Evolutionary conservation across 2,329 filamentous ascomycete species (phyloP), one percentile per base, ranked within the genome.

Genomic region (Akanthomyces dipterigenus): DNA sequence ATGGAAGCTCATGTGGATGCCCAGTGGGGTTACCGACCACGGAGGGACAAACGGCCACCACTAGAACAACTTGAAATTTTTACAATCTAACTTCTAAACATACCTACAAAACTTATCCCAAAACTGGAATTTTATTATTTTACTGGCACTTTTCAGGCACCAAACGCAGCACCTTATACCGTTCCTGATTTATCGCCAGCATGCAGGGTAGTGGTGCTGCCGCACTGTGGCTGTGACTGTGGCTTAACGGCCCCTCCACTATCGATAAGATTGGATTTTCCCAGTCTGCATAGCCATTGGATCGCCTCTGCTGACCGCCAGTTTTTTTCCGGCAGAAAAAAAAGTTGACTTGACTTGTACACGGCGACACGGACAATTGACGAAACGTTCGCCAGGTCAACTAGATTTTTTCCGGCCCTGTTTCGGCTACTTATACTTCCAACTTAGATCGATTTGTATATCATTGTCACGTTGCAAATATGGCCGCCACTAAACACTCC

Each of bases 401-500:
- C 20, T 54, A 16, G 22, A 36, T 2, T 42, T n/a, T 24, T 26
- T 4, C 3, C 8, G 9, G 20, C 14, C 20, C 18, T 40, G 34
- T 6, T 54, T 7, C 20, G 16, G 3, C 9, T 14, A 6, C 3
- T 50, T 50, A 11, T 46, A 3, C 14, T 9, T 22, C 12, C n/a
- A 51, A 51, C 2, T n/a, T 16, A 5, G 26, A 5, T n/a, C 16
- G 2, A 22, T 26, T 22, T 53, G 11, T 20, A 50, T 18, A 28
- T 22, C 22, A 26, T 20, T 7, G 3, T n/a, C 14, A 43, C 43
- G 43, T n/a, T 12, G 20, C 48, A 11, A 57, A 51, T 59, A 77
- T 77, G 76, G 74, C 75, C 50, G 76, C 75, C 18, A 76, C 74
- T 22, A 77, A 77, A 67, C 75, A 75, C 63, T 63, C 66, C 20